Evolutionary conservation across 257 asterid species (phyloP).

Genomic region (Verbascum thapsus): DNA sequence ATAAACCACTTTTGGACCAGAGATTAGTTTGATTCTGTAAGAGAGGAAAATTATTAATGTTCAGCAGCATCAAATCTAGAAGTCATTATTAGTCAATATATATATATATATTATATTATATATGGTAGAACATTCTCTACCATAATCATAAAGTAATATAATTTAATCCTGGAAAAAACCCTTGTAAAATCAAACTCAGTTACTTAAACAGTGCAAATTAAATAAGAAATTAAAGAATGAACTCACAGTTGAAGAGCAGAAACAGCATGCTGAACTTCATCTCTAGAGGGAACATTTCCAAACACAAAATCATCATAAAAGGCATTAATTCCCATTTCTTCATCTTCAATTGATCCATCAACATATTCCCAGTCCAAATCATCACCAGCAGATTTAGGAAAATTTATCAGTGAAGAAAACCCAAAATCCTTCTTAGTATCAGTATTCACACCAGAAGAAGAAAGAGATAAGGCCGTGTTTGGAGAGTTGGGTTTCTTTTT

Average conservation of each 20-base stretch:
- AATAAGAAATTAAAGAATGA: background rate
- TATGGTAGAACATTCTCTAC: too few relatives aligned
- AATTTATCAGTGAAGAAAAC: conserved; percentile 30
- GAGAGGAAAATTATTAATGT: too few relatives aligned
- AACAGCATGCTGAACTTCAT: conserved; percentile 69
- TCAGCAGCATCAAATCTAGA: too few relatives aligned
- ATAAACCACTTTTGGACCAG: too few relatives aligned
- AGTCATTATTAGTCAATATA: too few relatives aligned
- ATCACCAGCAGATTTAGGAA: too few relatives aligned
- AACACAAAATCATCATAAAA: conserved; percentile 50
- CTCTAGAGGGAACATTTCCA: conserved; percentile 59
- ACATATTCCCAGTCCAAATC: conserved; percentile 67
- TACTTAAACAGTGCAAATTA: background rate
- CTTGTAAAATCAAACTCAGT: background rate
- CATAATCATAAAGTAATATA: too few relatives aligned
- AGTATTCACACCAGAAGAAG: conserved; percentile 6
- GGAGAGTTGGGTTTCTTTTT: conserved; percentile 22
- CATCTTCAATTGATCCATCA: conserved; percentile 39
- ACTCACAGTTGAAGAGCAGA: conserved; percentile 70
- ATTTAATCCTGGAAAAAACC: too few relatives aligned
- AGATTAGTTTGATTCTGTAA: too few relatives aligned
- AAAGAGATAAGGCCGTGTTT: conserved; percentile 31
- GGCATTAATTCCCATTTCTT: conserved; percentile 4
- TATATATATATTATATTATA: too few relatives aligned
- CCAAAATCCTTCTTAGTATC: background rate